Percentiles rank a stretch among this genome's conserved stretches.
phyloP scores from a whole-genome alignment of 176 grass and related monocot species.

The Paspalum vaginatum region DNA sequence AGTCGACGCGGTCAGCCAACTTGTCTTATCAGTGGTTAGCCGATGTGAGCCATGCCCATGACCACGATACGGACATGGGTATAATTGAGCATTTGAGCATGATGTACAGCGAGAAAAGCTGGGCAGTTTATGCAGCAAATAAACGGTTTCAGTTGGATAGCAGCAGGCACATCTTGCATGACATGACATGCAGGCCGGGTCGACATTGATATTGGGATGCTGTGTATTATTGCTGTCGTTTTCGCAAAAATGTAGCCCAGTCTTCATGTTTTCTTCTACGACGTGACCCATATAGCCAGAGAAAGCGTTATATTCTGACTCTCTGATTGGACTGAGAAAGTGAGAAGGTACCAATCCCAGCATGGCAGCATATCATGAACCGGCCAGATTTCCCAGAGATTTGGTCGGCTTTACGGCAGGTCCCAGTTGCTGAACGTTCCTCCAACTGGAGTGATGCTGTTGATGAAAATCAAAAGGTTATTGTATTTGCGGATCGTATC shows the following conservation, averaged over 20 bases:
- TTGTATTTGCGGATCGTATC: neutral
- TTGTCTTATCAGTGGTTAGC: too few species aligned
- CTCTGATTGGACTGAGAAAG: neutral
- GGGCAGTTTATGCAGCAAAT: too few species aligned
- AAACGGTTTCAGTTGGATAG: neutral
- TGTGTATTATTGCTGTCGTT: neutral
- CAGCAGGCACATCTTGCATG: neutral
- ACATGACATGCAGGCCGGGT: neutral
- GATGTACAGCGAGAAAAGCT: too few species aligned
- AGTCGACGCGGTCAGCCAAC: too few species aligned
- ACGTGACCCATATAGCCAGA: neutral
- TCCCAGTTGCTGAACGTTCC: neutral
- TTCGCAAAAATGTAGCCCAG: neutral
- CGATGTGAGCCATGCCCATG: too few species aligned
- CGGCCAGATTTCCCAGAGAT: slow-evolving; percentile 3
- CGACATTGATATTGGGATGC: neutral
- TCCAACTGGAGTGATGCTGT: neutral
- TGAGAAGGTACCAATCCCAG: neutral
- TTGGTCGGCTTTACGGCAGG: slow-evolving; percentile 22
- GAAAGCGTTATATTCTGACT: neutral
- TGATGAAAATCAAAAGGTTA: neutral
- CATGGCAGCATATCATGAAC: neutral
- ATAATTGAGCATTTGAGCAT: too few species aligned
- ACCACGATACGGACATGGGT: too few species aligned
- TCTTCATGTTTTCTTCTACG: neutral